These are phyloP conservation scores for Ceratobasidium sp. DNA, from an alignment of 1,284 basidiomycete species.

Conservation along the genomic window DNA sequence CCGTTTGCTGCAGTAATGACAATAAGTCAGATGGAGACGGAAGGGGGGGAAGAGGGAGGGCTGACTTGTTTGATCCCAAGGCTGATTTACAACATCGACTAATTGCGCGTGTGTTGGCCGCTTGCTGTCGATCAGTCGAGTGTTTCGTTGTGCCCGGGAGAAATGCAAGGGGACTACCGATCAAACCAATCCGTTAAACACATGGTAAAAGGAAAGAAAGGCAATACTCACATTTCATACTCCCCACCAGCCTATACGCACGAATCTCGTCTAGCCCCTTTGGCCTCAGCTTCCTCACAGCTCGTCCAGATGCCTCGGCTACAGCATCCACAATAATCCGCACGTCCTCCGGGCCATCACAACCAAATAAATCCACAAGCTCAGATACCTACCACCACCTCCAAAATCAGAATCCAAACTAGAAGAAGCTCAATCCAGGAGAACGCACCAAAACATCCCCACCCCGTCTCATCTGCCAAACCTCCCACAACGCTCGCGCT, in stretches of 20 bases:
- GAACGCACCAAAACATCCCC: slow-evolving; percentile 15
- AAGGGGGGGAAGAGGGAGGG: not conserved
- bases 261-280: slow-evolving; percentile 35
- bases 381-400: slow-evolving; percentile 20
- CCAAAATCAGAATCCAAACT: not conserved
- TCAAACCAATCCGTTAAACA: not conserved
- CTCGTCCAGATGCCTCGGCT: slow-evolving; percentile 28
- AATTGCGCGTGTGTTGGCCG: slow-evolving; percentile 19
- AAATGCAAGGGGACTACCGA: slow-evolving; percentile 33
- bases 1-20: slow-evolving; percentile 12
- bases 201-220: not conserved
- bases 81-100: slow-evolving; percentile 23
- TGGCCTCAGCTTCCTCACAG: slow-evolving; percentile 27
- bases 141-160: slow-evolving; percentile 15
- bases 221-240: slow-evolving; percentile 31
- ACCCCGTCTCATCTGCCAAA: slow-evolving; percentile 36
- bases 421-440: not conserved
- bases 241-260: slow-evolving; percentile 35
- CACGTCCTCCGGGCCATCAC: slow-evolving; percentile 29
- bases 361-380: slow-evolving; percentile 32
- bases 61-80: slow-evolving; percentile 30
- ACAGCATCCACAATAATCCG: slow-evolving; percentile 25
- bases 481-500: slow-evolving; percentile 39
- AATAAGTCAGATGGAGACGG: not conserved
- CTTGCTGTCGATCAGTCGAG: slow-evolving; percentile 36